Evolutionary conservation across 2,329 filamentous ascomycete species (phyloP).

Genomic region (Pyricularia grisea): DNA sequence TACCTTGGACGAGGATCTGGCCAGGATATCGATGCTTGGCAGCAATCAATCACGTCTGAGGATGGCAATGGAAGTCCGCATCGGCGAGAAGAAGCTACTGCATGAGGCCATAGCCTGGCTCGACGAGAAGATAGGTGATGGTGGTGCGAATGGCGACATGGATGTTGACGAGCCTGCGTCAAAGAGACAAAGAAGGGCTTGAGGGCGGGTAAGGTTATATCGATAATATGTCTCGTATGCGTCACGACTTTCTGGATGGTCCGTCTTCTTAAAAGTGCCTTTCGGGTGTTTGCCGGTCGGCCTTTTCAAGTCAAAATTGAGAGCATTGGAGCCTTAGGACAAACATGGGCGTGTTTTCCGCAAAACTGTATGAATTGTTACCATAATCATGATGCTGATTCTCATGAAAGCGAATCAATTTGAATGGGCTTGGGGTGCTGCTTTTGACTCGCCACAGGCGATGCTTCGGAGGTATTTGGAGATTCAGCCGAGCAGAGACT

Average conservation of each 20-base stretch:
- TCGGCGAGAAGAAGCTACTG: slow-evolving; percentile 24
- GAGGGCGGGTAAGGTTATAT: background rate
- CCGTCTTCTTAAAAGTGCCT: background rate
- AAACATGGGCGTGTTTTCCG: background rate
- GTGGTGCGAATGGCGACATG: background rate
- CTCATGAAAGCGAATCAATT: no score
- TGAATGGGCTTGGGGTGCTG: no score
- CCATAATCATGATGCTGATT: background rate
- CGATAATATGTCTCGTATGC: background rate
- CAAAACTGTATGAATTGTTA: background rate
- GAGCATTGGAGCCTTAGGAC: background rate
- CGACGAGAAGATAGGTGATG: background rate
- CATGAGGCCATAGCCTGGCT: slow-evolving; percentile 13
- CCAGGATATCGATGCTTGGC: slow-evolving; percentile 7
- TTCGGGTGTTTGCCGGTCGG: no score
- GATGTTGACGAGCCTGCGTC: background rate
- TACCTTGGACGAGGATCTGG: slow-evolving; percentile 18
- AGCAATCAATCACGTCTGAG: slow-evolving; percentile 7
- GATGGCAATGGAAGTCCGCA: slow-evolving; percentile 24
- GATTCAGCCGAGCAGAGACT: no score
- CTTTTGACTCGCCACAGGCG: no score
- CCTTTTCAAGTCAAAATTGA: background rate
- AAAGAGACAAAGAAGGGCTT: background rate
- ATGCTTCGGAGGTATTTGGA: no score
- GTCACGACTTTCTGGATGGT: background rate